Evolutionary conservation across 2,329 filamentous ascomycete species (phyloP).

Genomic region (Aspergillus alliaceus): DNA sequence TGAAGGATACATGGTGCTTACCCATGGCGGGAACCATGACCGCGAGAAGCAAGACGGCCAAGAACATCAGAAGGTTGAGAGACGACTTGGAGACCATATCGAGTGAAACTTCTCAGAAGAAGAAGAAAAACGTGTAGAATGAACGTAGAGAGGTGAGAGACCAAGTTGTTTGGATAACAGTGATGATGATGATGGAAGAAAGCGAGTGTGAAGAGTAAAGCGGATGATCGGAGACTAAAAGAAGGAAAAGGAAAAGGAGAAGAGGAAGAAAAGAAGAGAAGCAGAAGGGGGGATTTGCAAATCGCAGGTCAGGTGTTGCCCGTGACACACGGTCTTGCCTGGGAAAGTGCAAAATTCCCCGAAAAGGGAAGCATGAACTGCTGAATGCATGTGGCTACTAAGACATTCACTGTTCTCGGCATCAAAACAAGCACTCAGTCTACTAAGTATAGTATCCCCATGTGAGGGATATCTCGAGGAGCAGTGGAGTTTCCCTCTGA

Average conservation of each 20-base stretch:
- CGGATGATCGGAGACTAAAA: constrained; percentile 1
- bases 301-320: not conserved
- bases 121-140: not conserved
- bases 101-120: not conserved
- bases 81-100: constrained; percentile 12
- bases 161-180: not conserved
- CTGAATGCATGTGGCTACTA: not conserved
- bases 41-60: constrained; percentile 23
- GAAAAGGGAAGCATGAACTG: not conserved
- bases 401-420: not conserved
- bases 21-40: constrained; percentile 15
- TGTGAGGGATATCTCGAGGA: not conserved
- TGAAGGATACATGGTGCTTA: constrained; percentile 17
- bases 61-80: constrained; percentile 17
- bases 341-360: not conserved
- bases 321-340: not conserved
- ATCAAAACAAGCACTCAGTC: too few species aligned
- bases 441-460: not conserved
- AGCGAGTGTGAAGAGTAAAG: not conserved
- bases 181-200: not conserved
- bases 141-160: not conserved
- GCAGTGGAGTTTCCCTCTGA: not conserved
- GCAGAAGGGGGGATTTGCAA: not conserved
- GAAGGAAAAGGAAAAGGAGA: not conserved
- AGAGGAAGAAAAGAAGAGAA: not conserved